Percentiles rank a stretch among this genome's conserved stretches.
Conservation (phyloP, 345 rosid genomes). For the Raphanus sativus region DNA sequence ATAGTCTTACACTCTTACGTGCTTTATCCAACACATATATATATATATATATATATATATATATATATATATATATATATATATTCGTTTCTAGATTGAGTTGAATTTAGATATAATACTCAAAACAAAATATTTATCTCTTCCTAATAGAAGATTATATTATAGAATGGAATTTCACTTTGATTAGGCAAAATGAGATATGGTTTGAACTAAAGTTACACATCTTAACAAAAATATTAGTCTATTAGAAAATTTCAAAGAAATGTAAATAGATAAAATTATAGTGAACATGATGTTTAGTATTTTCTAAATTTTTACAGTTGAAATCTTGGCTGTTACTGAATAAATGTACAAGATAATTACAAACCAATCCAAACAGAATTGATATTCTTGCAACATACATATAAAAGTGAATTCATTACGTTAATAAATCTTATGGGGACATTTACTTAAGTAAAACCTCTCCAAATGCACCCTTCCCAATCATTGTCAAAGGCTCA, state of each 20-base stretch:
- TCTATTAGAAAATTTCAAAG: background rate
- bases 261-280: background rate
- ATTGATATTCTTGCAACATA: background rate
- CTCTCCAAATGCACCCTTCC: conserved; percentile 99
- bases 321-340: background rate
- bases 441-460: conserved; percentile 35
- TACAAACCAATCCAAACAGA: background rate
- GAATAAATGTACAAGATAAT: background rate
- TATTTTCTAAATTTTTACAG: background rate
- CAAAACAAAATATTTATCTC: background rate
- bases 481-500: conserved; percentile 98
- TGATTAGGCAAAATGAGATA: background rate
- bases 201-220: background rate
- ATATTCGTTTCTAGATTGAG: background rate
- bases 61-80: no score
- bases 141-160: background rate
- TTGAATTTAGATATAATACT: no score
- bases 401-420: background rate
- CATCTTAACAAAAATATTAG: background rate
- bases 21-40: background rate
- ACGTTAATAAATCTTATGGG: background rate
- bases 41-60: no score
- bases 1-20: background rate
- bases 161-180: background rate
- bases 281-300: background rate